Base-by-base conservation (phyloP, 352 stramenopile genomes). In the Globisporangium nunn region DNA sequence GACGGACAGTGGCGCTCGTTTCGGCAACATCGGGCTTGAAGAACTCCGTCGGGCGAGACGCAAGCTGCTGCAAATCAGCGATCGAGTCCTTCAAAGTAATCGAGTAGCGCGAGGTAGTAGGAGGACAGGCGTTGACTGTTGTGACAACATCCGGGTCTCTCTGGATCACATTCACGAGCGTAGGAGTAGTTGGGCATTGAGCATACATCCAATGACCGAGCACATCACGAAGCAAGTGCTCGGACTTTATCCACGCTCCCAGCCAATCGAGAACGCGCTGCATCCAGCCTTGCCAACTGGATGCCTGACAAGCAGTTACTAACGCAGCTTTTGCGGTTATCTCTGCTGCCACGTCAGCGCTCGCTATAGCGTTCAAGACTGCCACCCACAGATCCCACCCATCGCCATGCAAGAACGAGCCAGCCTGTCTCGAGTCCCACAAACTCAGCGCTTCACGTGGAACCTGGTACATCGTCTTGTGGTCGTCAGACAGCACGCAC, bases 171-270 rank as follows among this genome's bases (percentile, higher is more conserved):
- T 35, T 50, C 4, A 71, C 5, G 2, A 58, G 53, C n/a, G 23
- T 47, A 1, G 80, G 63, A 0, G 58, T 66, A 0, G 68, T 87
- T 2, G 69, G 63, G 30, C 81, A 91, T 1, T 71, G 67, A 6
- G 74, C 75, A 39, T 85, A 61, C 18, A 87, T 35, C 81, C 81
- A 91, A 54, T 89, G 78, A 0, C 81, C 74, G 0, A 87, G 51
- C 5, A 89, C 75, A 30, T 91, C 78, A 4, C 77, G 73, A 5
- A 74, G 23, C 1, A 87, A 39, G 18, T 88, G 60, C 10, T 89
- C 81, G 28, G 80, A 85, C 0, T 14, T 49, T 15, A 59, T 67
- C 81, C 77, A 89, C n/a, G 53, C 54, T 2, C 66, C 45, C 0
- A 91, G 57, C 81, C 81, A 91, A 39, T 74, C 56, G 12, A 76